Conservation (phyloP, 1,139 yeast genomes). For the Suhomyces guaymorum region DNA sequence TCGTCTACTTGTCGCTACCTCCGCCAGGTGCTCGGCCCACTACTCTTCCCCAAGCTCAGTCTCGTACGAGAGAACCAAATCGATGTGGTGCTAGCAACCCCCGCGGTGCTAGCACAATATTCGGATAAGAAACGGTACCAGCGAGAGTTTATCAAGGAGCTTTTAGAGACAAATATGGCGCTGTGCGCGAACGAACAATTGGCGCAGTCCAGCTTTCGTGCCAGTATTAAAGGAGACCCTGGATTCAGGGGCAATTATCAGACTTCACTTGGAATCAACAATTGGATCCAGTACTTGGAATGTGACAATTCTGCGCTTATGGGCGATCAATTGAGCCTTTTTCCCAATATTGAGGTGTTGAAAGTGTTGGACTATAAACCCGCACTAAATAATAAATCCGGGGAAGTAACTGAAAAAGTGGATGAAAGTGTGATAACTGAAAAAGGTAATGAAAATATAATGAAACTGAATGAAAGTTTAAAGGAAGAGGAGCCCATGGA, state of each 20-base stretch:
- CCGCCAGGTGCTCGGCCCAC: constrained; percentile 24
- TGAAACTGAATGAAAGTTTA: no score
- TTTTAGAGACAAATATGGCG: constrained; percentile 19
- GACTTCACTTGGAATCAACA: constrained; percentile 19
- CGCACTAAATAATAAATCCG: no score
- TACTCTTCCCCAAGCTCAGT: constrained; percentile 26
- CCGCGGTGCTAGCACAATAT: constrained; percentile 23
- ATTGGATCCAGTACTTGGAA: constrained; percentile 29
- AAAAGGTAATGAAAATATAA: no score
- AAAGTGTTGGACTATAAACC: constrained; percentile 21
- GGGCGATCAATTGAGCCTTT: constrained; percentile 16
- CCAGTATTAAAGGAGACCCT: constrained; percentile 19
- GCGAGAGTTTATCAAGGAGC: constrained; percentile 26
- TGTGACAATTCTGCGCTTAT: constrained; percentile 25
- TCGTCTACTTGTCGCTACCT: constrained; percentile 30
- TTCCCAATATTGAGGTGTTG: constrained; percentile 22
- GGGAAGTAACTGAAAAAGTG: no score
- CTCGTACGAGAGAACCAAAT: constrained; percentile 30
- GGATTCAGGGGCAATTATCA: constrained; percentile 22
- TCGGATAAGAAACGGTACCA: constrained; percentile 25
- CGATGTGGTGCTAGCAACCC: constrained; percentile 30
- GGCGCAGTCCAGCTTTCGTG: constrained; percentile 23
- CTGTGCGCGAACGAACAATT: constrained; percentile 25
- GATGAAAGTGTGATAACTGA: no score
- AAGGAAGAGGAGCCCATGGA: no score